A percentile compares a stretch with the other conserved stretches of the same genome.
phyloP scores from a whole-genome alignment of 2,329 filamentous ascomycete genomes.

The Fusarium buxicola region DNA sequence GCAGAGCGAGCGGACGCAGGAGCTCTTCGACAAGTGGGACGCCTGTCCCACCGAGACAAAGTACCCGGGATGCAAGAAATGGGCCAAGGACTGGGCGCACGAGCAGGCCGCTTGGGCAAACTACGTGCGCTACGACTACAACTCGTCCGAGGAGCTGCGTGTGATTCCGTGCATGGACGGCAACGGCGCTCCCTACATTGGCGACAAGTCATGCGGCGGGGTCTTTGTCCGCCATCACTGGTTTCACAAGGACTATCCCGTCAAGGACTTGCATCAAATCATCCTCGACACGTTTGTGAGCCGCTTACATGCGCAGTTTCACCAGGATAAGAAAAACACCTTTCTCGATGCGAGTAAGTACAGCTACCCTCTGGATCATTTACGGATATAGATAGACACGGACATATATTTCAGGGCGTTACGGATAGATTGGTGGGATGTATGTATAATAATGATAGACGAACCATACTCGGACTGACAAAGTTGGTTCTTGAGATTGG shows the following conservation, averaged over 20 bases:
- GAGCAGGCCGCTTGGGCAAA: constrained; percentile 44
- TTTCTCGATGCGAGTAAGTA: constrained; percentile 28
- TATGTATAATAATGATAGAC: constrained; percentile 7
- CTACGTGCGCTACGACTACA: constrained; percentile 44
- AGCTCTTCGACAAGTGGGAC: constrained; percentile 35
- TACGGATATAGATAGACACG: background rate
- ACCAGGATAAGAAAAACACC: constrained; percentile 19
- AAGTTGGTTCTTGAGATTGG: background rate
- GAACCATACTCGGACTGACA: background rate
- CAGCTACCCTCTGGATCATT: constrained; percentile 18
- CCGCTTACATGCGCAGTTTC: constrained; percentile 33
- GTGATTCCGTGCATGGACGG: constrained; percentile 38
- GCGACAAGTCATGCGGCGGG: constrained; percentile 36
- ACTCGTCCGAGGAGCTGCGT: constrained; percentile 30
- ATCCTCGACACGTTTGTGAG: constrained; percentile 31
- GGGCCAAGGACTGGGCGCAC: constrained; percentile 43
- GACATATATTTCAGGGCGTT: background rate
- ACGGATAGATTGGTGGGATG: background rate
- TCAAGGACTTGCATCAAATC: constrained; percentile 27
- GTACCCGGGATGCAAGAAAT: constrained; percentile 34
- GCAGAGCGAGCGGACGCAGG: constrained; percentile 39
- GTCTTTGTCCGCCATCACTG: constrained; percentile 43
- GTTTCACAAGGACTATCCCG: constrained; percentile 36
- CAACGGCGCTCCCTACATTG: constrained; percentile 38
- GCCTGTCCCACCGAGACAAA: constrained; percentile 23